These are phyloP conservation scores for Claviceps pazoutovae DNA, from an alignment of 2,329 filamentous ascomycete genomes.

Conservation along the genomic window DNA sequence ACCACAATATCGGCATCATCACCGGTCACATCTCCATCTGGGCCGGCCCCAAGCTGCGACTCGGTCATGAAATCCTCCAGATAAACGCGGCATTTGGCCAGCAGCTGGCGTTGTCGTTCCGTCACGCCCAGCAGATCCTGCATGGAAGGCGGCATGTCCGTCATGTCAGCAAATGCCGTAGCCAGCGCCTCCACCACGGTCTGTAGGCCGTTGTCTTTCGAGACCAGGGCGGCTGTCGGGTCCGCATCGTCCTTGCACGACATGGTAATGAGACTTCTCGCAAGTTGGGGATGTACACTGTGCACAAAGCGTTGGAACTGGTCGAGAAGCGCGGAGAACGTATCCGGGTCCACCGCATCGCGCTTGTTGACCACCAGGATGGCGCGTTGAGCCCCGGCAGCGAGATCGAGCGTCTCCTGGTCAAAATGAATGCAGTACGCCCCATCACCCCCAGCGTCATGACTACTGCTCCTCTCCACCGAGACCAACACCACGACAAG, in stretches of 20 bases:
- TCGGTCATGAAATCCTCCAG: slow-evolving; percentile 60
- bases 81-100: slow-evolving; percentile 57
- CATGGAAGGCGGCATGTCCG: slow-evolving; percentile 54
- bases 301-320: slow-evolving; percentile 21
- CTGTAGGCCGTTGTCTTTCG: slow-evolving; percentile 50
- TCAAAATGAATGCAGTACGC: slow-evolving; percentile 35
- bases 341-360: slow-evolving; percentile 29
- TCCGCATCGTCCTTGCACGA: slow-evolving; percentile 53
- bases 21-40: slow-evolving; percentile 5
- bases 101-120: slow-evolving; percentile 71
- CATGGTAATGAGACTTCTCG: slow-evolving; percentile 32
- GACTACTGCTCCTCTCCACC: slow-evolving; percentile 35
- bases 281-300: slow-evolving; percentile 12
- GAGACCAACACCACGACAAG: slow-evolving; percentile 71
- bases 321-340: slow-evolving; percentile 24
- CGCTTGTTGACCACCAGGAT: slow-evolving; percentile 51
- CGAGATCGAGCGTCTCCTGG: slow-evolving; percentile 39
- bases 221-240: slow-evolving; percentile 16
- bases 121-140: slow-evolving; percentile 82
- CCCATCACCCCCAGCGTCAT: slow-evolving; percentile 12
- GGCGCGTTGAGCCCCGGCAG: slow-evolving; percentile 30
- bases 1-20: slow-evolving; percentile 68
- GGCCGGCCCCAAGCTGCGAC: slow-evolving; percentile 25
- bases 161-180: slow-evolving; percentile 56
- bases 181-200: slow-evolving; percentile 53